These are phyloP conservation scores for Cladosporium halotolerans DNA, from an alignment of 2,329 filamentous ascomycete genomes.

Conservation along the genomic window DNA sequence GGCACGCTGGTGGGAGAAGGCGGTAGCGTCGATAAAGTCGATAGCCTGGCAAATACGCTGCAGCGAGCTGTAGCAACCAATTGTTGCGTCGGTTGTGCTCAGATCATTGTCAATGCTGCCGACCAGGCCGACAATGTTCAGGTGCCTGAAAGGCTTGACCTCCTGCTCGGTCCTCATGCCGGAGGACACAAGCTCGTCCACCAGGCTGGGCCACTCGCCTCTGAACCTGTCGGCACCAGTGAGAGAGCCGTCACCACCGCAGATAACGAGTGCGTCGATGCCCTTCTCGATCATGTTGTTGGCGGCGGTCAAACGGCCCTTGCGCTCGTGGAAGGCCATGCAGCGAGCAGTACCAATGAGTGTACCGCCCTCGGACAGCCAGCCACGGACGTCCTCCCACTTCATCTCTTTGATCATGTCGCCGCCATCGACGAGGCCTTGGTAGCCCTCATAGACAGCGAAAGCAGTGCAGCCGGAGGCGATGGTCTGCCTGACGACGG, in stretches of 20 bases:
- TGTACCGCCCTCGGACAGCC: conserved; percentile 87
- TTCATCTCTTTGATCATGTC: conserved; percentile 80
- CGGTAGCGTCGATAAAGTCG: conserved; percentile 94
- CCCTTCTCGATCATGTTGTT: conserved; percentile 92
- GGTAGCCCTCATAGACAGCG: conserved; percentile 79
- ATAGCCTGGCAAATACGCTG: conserved; percentile 91
- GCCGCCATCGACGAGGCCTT: conserved; percentile 84
- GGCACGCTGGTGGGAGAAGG: conserved; percentile 85
- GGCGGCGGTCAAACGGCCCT: conserved; percentile 75
- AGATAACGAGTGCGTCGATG: conserved; percentile 94
- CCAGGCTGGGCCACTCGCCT: conserved; percentile 79
- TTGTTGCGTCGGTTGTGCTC: conserved; percentile 93
- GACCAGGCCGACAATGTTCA: conserved; percentile 95
- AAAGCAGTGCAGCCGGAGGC: conserved; percentile 55
- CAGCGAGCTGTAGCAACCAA: conserved; percentile 92
- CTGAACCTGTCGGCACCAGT: conserved; percentile 94
- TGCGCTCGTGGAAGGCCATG: conserved; percentile 83
- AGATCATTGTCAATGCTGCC: conserved; percentile 98
- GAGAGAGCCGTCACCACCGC: conserved; percentile 91
- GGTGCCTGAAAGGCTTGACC: conserved; percentile 67
- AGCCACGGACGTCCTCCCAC: conserved; percentile 93
- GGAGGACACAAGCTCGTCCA: conserved; percentile 74
- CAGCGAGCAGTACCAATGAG: conserved; percentile 93
- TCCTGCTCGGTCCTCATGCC: conserved; percentile 66
- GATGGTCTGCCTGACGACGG: conserved; percentile 86